These are phyloP conservation scores for Trichoderma asperelloides DNA, from an alignment of 495 filamentous ascomycete genomes.

Conservation along the genomic window DNA sequence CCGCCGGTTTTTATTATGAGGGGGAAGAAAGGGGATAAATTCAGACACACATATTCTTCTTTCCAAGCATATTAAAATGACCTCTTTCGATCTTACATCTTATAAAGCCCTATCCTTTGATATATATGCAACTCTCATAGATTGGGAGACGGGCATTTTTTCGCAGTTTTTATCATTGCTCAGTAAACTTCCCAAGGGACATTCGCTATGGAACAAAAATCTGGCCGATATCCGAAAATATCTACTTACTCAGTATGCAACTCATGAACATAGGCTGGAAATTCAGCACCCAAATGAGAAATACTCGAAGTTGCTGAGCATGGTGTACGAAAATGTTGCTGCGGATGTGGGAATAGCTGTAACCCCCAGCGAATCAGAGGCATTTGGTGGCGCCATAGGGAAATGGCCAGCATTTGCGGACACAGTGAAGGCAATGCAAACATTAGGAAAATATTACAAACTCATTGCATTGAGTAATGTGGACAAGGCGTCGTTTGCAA, in stretches of 20 bases:
- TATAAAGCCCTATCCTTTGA: slow-evolving; percentile 61
- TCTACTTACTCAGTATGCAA: slow-evolving; percentile 7
- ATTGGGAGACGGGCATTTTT: slow-evolving; percentile 51
- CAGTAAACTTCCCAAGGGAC: slow-evolving; percentile 22
- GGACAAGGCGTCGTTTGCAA: slow-evolving; percentile 50
- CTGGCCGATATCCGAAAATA: slow-evolving; percentile 22
- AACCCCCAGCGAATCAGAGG: slow-evolving; percentile 19
- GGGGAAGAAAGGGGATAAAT: neutral
- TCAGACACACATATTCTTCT: neutral
- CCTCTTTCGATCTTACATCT: slow-evolving; percentile 18
- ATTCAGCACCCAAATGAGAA: slow-evolving; percentile 39
- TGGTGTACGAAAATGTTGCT: slow-evolving; percentile 40
- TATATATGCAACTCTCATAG: slow-evolving; percentile 74
- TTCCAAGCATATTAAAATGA: neutral
- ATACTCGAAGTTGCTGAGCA: slow-evolving; percentile 48
- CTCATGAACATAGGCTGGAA: slow-evolving; percentile 29
- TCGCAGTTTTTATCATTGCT: slow-evolving; percentile 30
- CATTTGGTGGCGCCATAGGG: slow-evolving; percentile 47
- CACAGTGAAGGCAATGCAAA: slow-evolving; percentile 47
- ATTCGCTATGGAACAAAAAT: neutral
- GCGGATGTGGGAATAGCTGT: slow-evolving; percentile 30
- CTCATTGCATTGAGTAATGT: slow-evolving; percentile 68
- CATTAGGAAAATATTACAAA: slow-evolving; percentile 50
- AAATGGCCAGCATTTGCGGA: slow-evolving; percentile 59
- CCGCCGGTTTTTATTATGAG: too few relatives aligned